A percentile compares a stretch with the other conserved stretches of the same genome.
Conservation (phyloP, 805 yeast species). For the Zygotorulaspora florentina region DNA sequence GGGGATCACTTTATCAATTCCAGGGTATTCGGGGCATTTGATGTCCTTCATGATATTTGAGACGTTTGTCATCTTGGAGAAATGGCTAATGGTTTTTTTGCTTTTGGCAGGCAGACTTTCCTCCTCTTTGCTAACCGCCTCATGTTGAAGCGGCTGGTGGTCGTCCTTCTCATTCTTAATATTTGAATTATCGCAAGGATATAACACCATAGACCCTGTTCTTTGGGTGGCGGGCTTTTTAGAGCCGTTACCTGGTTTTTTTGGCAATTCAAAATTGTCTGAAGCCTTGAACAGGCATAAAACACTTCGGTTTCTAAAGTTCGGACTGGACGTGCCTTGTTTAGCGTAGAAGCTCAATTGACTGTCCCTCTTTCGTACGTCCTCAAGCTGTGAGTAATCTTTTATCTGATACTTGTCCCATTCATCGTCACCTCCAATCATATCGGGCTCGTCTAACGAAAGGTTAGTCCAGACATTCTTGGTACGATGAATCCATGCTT, state of each 20-base stretch:
- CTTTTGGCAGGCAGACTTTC: neutral
- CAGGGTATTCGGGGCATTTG: slow-evolving; percentile 46
- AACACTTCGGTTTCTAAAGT: slow-evolving; percentile 31
- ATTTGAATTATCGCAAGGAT: slow-evolving; percentile 28
- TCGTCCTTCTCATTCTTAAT: slow-evolving; percentile 4
- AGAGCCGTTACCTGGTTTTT: slow-evolving; percentile 3
- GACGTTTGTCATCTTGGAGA: slow-evolving; percentile 22
- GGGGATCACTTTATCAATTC: slow-evolving; percentile 47
- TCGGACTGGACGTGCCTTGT: slow-evolving; percentile 30
- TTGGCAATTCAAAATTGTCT: slow-evolving; percentile 21
- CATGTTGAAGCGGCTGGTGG: neutral
- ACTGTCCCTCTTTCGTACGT: slow-evolving; percentile 19
- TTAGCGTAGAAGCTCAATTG: slow-evolving; percentile 31
- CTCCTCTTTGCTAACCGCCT: neutral
- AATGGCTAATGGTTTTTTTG: slow-evolving; percentile 10
- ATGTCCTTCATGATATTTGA: slow-evolving; percentile 29
- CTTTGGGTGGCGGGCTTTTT: slow-evolving; percentile 12
- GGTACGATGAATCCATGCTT: slow-evolving; percentile 42
- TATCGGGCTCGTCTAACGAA: slow-evolving; percentile 17
- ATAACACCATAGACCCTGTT: slow-evolving; percentile 32
- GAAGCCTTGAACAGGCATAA: slow-evolving; percentile 27
- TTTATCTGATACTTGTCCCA: slow-evolving; percentile 26
- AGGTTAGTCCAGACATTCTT: slow-evolving; percentile 30
- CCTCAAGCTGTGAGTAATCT: slow-evolving; percentile 22
- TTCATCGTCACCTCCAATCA: slow-evolving; percentile 11